phyloP scores from a whole-genome alignment of 768 basidiomycete genomes.

The Hygrophorus pudorinus region DNA sequence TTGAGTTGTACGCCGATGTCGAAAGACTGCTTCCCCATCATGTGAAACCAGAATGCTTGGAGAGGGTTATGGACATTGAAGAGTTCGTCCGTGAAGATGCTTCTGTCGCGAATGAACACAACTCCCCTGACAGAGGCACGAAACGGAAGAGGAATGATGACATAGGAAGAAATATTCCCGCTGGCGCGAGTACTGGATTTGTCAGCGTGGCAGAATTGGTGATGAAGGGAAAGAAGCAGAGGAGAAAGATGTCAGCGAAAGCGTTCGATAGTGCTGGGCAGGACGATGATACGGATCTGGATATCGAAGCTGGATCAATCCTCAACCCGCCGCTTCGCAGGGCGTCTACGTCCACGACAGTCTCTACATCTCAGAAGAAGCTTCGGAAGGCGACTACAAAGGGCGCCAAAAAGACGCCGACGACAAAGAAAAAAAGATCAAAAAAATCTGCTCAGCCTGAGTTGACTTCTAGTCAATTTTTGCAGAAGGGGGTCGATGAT shows the following conservation, averaged over 20 bases:
- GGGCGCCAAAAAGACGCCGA: conserved; percentile 16
- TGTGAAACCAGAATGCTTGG: conserved; percentile 65
- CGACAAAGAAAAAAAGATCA: conserved; percentile 16
- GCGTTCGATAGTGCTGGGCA: conserved; percentile 45
- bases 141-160: conserved; percentile 71
- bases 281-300: conserved; percentile 61
- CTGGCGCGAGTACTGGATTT: conserved; percentile 63
- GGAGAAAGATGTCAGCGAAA: conserved; percentile 29
- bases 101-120: conserved; percentile 21
- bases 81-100: conserved; percentile 50
- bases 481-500: conserved; percentile 38
- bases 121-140: conserved; percentile 23
- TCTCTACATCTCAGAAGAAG: conserved; percentile 21
- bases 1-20: conserved; percentile 92
- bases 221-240: conserved; percentile 35
- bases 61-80: conserved; percentile 77
- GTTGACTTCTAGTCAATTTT: conserved; percentile 31
- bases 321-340: conserved; percentile 38
- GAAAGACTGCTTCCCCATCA: conserved; percentile 74
- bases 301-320: conserved; percentile 48
- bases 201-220: conserved; percentile 57
- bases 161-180: conserved; percentile 59
- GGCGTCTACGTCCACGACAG: conserved; percentile 29
- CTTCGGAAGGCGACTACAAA: conserved; percentile 39
- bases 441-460: conserved; percentile 7